Evolutionary conservation across 805 yeast species (phyloP).

Genomic region (Candida succiphila): DNA sequence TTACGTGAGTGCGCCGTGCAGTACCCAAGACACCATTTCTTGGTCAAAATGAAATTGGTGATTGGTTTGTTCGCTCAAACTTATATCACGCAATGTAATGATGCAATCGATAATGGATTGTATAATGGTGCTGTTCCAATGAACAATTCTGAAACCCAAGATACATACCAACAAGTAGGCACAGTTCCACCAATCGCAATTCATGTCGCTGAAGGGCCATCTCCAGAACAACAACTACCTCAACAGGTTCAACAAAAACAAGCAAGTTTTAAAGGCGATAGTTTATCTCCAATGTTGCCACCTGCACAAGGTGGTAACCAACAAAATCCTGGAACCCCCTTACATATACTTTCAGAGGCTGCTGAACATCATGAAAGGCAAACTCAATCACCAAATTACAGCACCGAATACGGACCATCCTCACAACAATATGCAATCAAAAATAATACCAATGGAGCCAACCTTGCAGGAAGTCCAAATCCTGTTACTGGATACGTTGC

Average conservation of each 20-base stretch:
- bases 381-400: slow-evolving; percentile 1
- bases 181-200: neutral
- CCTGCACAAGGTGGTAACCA: neutral
- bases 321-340: slow-evolving; percentile 17
- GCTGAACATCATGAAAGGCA: slow-evolving; percentile 23
- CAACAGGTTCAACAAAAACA: neutral
- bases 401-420: neutral
- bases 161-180: slow-evolving; percentile 1
- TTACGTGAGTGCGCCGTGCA: slow-evolving; percentile 19
- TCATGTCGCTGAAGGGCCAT: neutral
- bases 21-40: slow-evolving; percentile 37
- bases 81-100: slow-evolving; percentile 42
- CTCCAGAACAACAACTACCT: neutral
- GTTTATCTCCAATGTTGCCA: neutral
- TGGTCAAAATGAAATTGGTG: slow-evolving; percentile 45
- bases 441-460: no score
- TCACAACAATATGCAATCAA: no score
- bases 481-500: no score
- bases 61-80: slow-evolving; percentile 52
- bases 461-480: no score
- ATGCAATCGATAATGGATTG: neutral
- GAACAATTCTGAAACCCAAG: neutral
- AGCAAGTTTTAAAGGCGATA: neutral
- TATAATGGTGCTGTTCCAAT: neutral
- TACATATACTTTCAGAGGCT: slow-evolving; percentile 31